Conservation (phyloP, 73 alveolate genomes). For the Urostyla sp. region DNA sequence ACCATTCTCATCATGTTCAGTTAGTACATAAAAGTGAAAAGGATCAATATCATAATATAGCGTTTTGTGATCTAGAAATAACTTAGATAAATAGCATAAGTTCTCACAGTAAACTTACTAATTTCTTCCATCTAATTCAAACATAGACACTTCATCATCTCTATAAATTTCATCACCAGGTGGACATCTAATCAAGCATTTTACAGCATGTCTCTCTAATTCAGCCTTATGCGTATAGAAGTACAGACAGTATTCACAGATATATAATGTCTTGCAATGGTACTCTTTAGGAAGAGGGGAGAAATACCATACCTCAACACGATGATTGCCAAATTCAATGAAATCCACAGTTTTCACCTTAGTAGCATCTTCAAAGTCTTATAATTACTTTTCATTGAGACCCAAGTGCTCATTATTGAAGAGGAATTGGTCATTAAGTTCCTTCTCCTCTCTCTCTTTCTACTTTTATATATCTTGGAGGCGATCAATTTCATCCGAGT, state of each 20-base stretch:
- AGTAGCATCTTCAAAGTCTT: constrained; percentile 88
- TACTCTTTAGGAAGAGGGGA: constrained; percentile 96
- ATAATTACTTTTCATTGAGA: constrained; percentile 73
- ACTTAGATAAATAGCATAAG: constrained; percentile 93
- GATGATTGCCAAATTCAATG: constrained; percentile 85
- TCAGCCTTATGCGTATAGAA: constrained; percentile 75
- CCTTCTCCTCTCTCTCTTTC: constrained; percentile 64
- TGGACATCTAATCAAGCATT: constrained; percentile 83
- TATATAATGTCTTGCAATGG: constrained; percentile 86
- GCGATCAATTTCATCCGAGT: constrained; percentile 55
- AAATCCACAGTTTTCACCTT: constrained; percentile 85
- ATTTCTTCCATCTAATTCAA: constrained; percentile 97
- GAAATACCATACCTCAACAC: constrained; percentile 95
- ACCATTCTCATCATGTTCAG: constrained; percentile 94
- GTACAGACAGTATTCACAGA: constrained; percentile 89
- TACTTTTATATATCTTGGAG: constrained; percentile 53
- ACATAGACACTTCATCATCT: constrained; percentile 93
- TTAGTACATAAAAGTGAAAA: constrained; percentile 92
- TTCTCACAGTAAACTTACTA: constrained; percentile 95
- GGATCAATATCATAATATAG: constrained; percentile 96
- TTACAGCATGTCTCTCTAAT: constrained; percentile 73
- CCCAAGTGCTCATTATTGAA: constrained; percentile 93
- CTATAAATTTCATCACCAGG: constrained; percentile 99
- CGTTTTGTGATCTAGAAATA: constrained; percentile 97
- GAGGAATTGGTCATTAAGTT: constrained; percentile 60